phyloP scores from a whole-genome alignment of 176 grass and related monocot genomes.

The Thinopyrum elongatum region DNA sequence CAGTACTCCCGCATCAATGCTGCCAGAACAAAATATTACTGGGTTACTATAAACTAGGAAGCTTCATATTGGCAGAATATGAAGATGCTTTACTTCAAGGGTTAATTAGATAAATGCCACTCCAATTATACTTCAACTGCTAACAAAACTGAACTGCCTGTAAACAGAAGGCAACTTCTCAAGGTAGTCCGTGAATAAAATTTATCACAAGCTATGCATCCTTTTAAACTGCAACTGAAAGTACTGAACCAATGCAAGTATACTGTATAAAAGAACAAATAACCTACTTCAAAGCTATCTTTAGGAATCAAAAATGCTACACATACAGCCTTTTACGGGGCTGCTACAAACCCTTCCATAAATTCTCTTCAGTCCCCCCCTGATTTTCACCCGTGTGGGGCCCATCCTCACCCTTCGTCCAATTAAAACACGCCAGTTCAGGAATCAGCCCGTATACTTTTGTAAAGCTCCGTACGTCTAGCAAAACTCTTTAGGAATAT shows the following conservation, averaged over 20 bases:
- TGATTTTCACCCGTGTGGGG: too few relatives aligned
- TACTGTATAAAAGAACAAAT: neutral
- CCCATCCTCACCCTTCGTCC: too few relatives aligned
- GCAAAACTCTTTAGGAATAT: neutral
- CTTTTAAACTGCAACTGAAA: neutral
- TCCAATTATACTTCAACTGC: conserved; percentile 8
- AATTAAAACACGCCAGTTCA: too few relatives aligned
- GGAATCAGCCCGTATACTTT: too few relatives aligned
- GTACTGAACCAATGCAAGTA: neutral
- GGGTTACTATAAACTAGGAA: conserved; percentile 17
- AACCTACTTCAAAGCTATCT: neutral
- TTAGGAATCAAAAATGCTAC: neutral
- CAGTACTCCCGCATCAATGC: conserved; percentile 7
- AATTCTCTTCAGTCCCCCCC: too few relatives aligned
- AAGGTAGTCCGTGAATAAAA: neutral
- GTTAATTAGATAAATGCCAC: too few relatives aligned
- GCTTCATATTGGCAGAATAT: conserved; percentile 12
- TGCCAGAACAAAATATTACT: conserved; percentile 30
- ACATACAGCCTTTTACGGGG: too few relatives aligned
- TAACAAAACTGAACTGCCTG: neutral
- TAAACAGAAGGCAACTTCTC: neutral
- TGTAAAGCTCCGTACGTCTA: too few relatives aligned
- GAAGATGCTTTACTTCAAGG: conserved; percentile 24
- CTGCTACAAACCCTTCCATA: too few relatives aligned
- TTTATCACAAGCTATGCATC: neutral